These are phyloP conservation scores for Amylostereum areolatum DNA, from an alignment of 1,284 basidiomycete species.

Conservation along the genomic window DNA sequence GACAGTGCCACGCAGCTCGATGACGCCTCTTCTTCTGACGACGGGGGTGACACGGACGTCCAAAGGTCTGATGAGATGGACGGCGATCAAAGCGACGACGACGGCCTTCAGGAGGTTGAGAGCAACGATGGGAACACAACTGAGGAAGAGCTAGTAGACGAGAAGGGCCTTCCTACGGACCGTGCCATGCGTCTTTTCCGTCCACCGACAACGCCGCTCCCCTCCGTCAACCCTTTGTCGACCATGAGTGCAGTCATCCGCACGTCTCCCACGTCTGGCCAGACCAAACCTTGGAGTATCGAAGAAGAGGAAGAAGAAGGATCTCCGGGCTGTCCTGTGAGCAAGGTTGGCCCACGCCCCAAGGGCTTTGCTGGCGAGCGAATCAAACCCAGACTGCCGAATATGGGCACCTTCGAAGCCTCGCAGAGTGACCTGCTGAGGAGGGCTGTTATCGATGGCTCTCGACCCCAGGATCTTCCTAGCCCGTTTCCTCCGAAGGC, in stretches of 20 bases:
- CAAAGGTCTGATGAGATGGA: conserved; percentile 4
- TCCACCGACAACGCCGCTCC: conserved; percentile 47
- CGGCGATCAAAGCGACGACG: conserved; percentile 20
- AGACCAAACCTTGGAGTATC: conserved; percentile 43
- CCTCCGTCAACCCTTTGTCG: conserved; percentile 68
- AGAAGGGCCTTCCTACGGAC: conserved; percentile 63
- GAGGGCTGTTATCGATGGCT: conserved; percentile 56
- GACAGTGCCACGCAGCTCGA: conserved; percentile 43
- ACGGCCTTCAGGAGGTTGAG: conserved; percentile 24
- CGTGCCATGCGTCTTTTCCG: conserved; percentile 67
- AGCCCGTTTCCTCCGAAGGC: conserved; percentile 49
- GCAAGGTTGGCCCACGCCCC: conserved; percentile 9
- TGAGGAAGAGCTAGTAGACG: conserved; percentile 76
- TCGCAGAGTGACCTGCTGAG: conserved; percentile 24
- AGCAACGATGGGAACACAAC: conserved; percentile 54
- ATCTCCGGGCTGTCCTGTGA: conserved; percentile 10
- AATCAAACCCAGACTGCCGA: conserved; percentile 27
- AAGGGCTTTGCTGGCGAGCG: conserved; percentile 9
- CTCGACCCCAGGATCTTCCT: conserved; percentile 41
- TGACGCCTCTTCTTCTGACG: conserved; percentile 28
- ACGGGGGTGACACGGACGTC: conserved; percentile 23
- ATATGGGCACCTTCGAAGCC: conserved; percentile 51
- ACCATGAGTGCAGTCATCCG: conserved; percentile 49
- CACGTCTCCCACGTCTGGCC: conserved; percentile 24
- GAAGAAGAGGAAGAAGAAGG: conserved; percentile 31